Evolutionary conservation across 2,329 filamentous ascomycete genomes (phyloP).

Genomic region (Beauveria brongniartii): DNA sequence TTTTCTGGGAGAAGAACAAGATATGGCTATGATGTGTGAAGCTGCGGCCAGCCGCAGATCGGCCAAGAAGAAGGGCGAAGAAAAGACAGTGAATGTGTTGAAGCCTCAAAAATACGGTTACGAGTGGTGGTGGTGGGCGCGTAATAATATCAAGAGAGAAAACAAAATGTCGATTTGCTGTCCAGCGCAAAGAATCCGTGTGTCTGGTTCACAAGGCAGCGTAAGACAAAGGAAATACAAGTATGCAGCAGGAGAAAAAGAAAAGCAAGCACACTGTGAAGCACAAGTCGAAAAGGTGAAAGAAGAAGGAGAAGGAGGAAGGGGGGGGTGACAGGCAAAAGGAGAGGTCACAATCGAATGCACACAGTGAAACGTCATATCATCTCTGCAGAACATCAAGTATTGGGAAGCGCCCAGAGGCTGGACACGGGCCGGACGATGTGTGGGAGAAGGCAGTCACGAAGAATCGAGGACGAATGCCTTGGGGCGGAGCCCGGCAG

Average conservation of each 20-base stretch:
- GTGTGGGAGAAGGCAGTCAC: neutral
- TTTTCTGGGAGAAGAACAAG: too few relatives aligned
- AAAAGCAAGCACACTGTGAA: neutral
- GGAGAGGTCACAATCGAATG: neutral
- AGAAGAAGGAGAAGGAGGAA: conserved; percentile 8
- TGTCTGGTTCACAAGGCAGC: neutral
- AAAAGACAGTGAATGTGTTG: neutral
- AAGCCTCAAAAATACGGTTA: neutral
- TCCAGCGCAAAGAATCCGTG: neutral
- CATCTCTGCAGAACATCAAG: neutral
- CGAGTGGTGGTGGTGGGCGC: neutral
- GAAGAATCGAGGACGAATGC: neutral
- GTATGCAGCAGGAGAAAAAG: neutral
- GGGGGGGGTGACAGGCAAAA: neutral
- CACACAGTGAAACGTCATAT: neutral
- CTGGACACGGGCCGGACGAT: neutral
- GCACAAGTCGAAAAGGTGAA: conserved; percentile 1
- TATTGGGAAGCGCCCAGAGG: neutral
- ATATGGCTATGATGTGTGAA: neutral
- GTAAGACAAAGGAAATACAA: conserved; percentile 1
- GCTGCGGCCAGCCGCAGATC: conserved; percentile 4
- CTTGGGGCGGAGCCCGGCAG: too few relatives aligned
- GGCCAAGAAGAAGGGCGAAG: neutral
- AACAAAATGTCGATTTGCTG: neutral
- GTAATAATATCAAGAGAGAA: neutral